Evolutionary conservation across 2,329 filamentous ascomycete species (phyloP), one percentile per base, ranked within the genome.

Genomic region (Diplodia mutila): DNA sequence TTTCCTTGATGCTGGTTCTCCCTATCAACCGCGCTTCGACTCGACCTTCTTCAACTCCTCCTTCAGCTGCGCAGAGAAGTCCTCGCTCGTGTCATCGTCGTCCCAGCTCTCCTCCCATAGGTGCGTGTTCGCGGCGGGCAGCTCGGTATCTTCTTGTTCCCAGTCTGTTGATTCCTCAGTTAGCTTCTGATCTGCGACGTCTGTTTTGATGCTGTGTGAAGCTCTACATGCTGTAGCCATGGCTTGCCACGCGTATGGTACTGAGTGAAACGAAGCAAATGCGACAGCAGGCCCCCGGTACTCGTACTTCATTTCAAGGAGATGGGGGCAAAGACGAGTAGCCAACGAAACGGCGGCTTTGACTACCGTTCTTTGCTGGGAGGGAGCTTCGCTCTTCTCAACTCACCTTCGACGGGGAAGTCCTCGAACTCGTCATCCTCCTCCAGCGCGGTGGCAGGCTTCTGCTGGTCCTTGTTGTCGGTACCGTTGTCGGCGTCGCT

Each of bases 101-200:
- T 99, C 95, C 95, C 95, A 99, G 85, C 93, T 97, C 85, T 99
- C 95, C 82, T 99, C 95, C 95, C 95, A 99, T 66, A 99, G 85
- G 83, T 98, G 94, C 79, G 89, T 87, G 75, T 89, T 90, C 84
- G 88, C 88, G 75, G 86, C 85, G 67, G 91, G 91, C 67, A 90
- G 90, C 78, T 97, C 93, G 69, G 92, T 92, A 77, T 97, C 94
- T 77, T 97, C 93, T 79, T 93, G 90, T 65, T 90, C 85, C 95
- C 95, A 99, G 82, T 98, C 95, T 80, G 59, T 4, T 11, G 46
- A 7, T 23, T 6, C 2, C 18, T 21, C 7, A 12, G 25, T 66
- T 37, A 66, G 64, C 39, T 14, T 39, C 8, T 12, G 9, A 23
- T 9, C 16, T 23, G 66, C 23, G n/a, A n/a, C n/a, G 42, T 21